A percentile compares a stretch with the other conserved stretches of the same genome.
Conservation (phyloP, 768 basidiomycete genomes). For the Tylopilus sp. region DNA sequence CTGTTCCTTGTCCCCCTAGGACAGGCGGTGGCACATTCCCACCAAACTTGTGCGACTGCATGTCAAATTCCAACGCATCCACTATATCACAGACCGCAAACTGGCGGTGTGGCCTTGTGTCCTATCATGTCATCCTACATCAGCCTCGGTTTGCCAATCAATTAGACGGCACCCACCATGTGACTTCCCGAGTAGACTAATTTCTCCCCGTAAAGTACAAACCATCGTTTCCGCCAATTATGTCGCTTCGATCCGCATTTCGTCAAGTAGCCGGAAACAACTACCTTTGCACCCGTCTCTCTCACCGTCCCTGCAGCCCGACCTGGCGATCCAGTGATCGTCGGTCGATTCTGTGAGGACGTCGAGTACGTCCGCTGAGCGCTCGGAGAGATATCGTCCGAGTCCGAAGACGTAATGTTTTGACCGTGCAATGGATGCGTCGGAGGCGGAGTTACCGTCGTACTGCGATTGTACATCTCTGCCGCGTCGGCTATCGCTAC, state of each 20-base stretch:
- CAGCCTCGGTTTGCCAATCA: conserved; percentile 12
- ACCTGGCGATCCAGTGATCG: conserved; percentile 42
- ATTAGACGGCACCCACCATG: conserved; percentile 64
- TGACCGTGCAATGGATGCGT: conserved; percentile 40
- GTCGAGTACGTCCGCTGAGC: conserved; percentile 40
- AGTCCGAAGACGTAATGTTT: conserved; percentile 72
- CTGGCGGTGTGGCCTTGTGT: conserved; percentile 82
- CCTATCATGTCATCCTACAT: conserved; percentile 49
- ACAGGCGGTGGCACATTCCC: conserved; percentile 30
- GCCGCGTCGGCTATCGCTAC: conserved; percentile 47
- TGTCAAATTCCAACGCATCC: conserved; percentile 87
- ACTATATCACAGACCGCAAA: conserved; percentile 84
- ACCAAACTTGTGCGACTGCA: conserved; percentile 51
- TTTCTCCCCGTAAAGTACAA: conserved; percentile 85
- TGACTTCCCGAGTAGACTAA: conserved; percentile 89
- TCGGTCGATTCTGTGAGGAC: conserved; percentile 43
- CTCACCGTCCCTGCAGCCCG: conserved; percentile 35
- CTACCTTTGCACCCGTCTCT: conserved; percentile 66
- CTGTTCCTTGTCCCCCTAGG: conserved; percentile 31
- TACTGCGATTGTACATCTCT: conserved; percentile 26
- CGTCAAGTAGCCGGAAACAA: conserved; percentile 91
- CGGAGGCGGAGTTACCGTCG: conserved; percentile 45
- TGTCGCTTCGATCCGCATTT: conserved; percentile 92
- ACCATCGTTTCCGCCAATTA: conserved; percentile 97
- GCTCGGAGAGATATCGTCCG: conserved; percentile 63